Evolutionary conservation across 2,329 filamentous ascomycete genomes (phyloP), one percentile per base, ranked within the genome.

Genomic region (Nothophoma quercina): DNA sequence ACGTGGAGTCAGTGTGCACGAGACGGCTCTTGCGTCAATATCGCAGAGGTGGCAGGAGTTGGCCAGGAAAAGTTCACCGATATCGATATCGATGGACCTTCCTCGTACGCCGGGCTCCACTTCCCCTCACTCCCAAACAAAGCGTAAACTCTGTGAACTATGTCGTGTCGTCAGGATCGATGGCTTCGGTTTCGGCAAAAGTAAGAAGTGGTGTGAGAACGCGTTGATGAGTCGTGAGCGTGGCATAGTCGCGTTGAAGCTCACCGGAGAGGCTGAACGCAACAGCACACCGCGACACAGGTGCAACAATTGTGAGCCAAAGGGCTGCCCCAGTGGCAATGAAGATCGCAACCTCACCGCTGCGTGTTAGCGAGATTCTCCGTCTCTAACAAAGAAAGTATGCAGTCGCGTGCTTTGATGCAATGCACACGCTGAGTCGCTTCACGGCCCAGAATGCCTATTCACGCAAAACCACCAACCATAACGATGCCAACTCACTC

Each of bases 41-140:
- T 36, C 30, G 38, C 38, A 41, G 22, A 19, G 32, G 16, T 1
- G 35, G 48, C n/a, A 45, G 29, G 21, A 34, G 22, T 16, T 22
- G 18, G 18, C 35, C 15, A 23, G 25, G 22, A 34, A 48, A 25
- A 13, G 23, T 34, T 16, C 19, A 32, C 39, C 28, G 40, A 44
- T 36, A 42, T 49, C 29, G 38, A 50, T 12, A 23, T 46, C 44
- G 44, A 48, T 16, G 25, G 18, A 47, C 38, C 33, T 53, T 47
- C 36, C 50, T 39, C 22, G 26, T 23, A 15, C 26, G 32, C 23
- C 26, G 8, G 22, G 39, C 43, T 53, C 50, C 50, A 48, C 50
- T 48, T 48, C 50, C 50, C 50, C 43, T 48, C 50, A 29, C 32
- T 23, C 33, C 12, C 50, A 53, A 38, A 53, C 50, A 39, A 43